Conservation (phyloP, 495 filamentous ascomycete genomes). For the Choiromyces venosus region DNA sequence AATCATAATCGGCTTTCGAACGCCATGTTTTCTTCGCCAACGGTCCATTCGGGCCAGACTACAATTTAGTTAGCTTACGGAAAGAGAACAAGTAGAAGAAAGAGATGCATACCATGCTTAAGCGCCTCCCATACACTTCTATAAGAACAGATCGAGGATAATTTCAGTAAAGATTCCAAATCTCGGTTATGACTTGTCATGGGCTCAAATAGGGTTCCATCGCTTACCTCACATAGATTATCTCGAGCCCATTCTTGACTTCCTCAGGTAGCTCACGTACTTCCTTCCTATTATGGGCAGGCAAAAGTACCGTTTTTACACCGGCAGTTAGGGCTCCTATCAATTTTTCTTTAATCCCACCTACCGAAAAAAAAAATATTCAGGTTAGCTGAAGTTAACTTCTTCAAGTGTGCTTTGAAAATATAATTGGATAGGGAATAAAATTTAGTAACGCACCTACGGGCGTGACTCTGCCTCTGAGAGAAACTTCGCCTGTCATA, state of each 20-base stretch:
- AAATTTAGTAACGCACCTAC: constrained; percentile 33
- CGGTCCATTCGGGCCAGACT: constrained; percentile 42
- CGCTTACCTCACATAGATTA: constrained; percentile 78
- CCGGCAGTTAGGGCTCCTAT: constrained; percentile 91
- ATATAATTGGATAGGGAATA: constrained; percentile 17
- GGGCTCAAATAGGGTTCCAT: constrained; percentile 29
- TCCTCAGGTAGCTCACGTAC: constrained; percentile 86
- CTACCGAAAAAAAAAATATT: constrained; percentile 49
- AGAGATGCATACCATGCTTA: constrained; percentile 37
- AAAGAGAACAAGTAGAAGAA: constrained; percentile 15
- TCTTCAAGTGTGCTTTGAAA: not conserved
- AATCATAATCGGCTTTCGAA: constrained; percentile 41
- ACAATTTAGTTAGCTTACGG: constrained; percentile 20
- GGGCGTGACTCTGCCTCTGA: constrained; percentile 72
- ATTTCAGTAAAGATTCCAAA: constrained; percentile 24
- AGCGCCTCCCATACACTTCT: constrained; percentile 41
- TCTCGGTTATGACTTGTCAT: constrained; percentile 24
- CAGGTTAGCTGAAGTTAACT: constrained; percentile 3
- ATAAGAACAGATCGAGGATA: constrained; percentile 11
- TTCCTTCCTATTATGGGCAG: constrained; percentile 85
- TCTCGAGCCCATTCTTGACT: constrained; percentile 79
- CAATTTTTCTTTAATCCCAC: constrained; percentile 97
- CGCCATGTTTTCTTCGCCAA: constrained; percentile 40
- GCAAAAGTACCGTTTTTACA: constrained; percentile 88
- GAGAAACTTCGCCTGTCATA: constrained; percentile 93